Percentiles rank a stretch among this genome's conserved stretches.
phyloP scores from a whole-genome alignment of 305 asterid genomes.

The Fraxinus greggii region DNA sequence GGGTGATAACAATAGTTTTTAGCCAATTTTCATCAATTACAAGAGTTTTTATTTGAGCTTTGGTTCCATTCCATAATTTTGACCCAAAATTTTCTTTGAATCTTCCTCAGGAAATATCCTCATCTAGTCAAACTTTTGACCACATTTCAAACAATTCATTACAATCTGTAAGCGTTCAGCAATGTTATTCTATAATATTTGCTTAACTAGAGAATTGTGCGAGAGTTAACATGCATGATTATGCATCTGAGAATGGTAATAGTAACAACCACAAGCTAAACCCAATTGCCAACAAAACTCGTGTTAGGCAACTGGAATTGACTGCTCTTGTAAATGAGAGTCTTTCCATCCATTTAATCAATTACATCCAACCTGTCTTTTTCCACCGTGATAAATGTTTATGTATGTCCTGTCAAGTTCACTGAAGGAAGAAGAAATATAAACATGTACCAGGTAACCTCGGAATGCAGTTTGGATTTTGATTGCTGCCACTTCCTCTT shows the following conservation, averaged over 20 bases:
- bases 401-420: background rate
- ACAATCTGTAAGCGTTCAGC: background rate
- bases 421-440: background rate
- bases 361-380: background rate
- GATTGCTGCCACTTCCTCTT: constrained; percentile 82
- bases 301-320: background rate
- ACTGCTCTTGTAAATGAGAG: background rate
- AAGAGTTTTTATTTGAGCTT: too few species aligned
- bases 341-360: background rate
- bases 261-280: background rate
- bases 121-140: too few species aligned
- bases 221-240: background rate
- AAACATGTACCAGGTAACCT: constrained; percentile 63
- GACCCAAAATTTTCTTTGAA: background rate
- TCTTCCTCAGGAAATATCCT: too few species aligned
- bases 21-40: too few species aligned
- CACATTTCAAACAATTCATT: background rate
- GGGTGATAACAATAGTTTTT: background rate
- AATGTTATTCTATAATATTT: too few species aligned
- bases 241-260: background rate
- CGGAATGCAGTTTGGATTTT: constrained; percentile 90
- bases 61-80: background rate
- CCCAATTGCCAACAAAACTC: background rate
- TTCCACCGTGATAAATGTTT: background rate
- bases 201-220: background rate